These are phyloP conservation scores for Astrephomene gubernaculifera DNA, from an alignment of 139 green algal species.

Conservation along the genomic window DNA sequence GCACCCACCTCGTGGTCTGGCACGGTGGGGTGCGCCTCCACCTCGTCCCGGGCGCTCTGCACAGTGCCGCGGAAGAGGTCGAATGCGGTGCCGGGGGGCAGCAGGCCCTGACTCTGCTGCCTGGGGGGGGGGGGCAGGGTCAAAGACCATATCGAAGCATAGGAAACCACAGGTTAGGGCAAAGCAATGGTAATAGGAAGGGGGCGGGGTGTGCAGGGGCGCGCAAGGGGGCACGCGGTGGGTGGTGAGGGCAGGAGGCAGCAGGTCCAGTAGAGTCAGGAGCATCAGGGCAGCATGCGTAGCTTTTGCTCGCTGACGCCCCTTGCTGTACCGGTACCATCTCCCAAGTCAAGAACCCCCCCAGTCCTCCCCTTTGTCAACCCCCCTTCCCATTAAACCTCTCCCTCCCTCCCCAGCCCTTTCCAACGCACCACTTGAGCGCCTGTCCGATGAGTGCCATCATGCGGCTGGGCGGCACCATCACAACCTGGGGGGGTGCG, in stretches of 20 bases:
- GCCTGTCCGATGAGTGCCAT: constrained; percentile 97
- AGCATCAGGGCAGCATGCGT: too few species aligned
- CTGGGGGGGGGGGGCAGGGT: constrained; percentile 51
- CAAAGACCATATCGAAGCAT: not conserved
- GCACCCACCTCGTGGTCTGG: constrained; percentile 64
- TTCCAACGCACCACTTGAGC: constrained; percentile 86
- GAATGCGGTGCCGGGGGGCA: constrained; percentile 90
- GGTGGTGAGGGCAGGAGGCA: too few species aligned
- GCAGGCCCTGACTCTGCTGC: constrained; percentile 92
- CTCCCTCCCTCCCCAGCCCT: not conserved
- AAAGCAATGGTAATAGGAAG: too few species aligned
- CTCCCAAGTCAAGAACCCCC: too few species aligned
- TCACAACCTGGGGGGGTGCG: constrained; percentile 44
- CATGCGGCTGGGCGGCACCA: constrained; percentile 91
- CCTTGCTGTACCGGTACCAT: too few species aligned
- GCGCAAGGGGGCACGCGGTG: too few species aligned
- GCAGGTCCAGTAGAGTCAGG: too few species aligned
- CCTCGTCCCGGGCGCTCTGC: constrained; percentile 86
- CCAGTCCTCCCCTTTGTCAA: too few species aligned
- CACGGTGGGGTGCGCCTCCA: constrained; percentile 83
- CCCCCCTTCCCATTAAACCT: too few species aligned
- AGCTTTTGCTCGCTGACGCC: too few species aligned
- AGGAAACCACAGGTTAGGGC: not conserved
- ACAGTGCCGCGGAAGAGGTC: constrained; percentile 90
- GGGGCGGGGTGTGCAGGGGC: too few species aligned